Evolutionary conservation across 345 rosid genomes (phyloP), one percentile per base, ranked within the genome.

Genomic region (Crucihimalaya himalaica): DNA sequence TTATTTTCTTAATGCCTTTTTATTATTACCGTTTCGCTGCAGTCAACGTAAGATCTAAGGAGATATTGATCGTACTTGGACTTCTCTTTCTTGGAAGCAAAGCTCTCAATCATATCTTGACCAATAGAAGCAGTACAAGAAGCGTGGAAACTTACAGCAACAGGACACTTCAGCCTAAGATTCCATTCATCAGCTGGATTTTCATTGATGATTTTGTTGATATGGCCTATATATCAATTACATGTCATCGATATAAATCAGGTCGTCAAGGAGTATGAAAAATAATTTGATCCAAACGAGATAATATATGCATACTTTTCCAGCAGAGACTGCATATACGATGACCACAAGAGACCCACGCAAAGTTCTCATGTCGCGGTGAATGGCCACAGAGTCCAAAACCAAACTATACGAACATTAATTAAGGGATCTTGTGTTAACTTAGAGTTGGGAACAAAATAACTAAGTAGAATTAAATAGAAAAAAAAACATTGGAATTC

Each of bases 21-120:
- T 2, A 23, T 8, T 12, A 32, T 19, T 76, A 76, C 79, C 75
- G 82, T 86, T 78, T 85, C 84, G 71, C 70, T 90, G 82, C 82
- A 86, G 59, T 92, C 95, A 62, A 92, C 51, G 70, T 87, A 96
- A 3, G 98, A 90, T 42, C 11, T 16, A 37, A 78, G 50, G 43
- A 78, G 54, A 62, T 78, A 37, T 43, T 28, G 73, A 62, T 52
- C 8, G 54, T 73, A 78, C 40, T 62, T 73, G 5, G 27, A 35
- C 62, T 61, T 78, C 1, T 46, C 75, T 54, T 45, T 8, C 52
- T 21, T 12, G 4, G 71, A 78, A 43, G 66, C 71, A 61, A 54
- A 74, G 2, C 31, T 73, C 19, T 78, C 62, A 16, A 78, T 62
- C 75, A 73, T 60, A 57, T 78, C 75, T 29, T 14, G 66, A 73